These are phyloP conservation scores for Passalora sequoiae DNA, from an alignment of 2,329 filamentous ascomycete genomes.

Conservation along the genomic window DNA sequence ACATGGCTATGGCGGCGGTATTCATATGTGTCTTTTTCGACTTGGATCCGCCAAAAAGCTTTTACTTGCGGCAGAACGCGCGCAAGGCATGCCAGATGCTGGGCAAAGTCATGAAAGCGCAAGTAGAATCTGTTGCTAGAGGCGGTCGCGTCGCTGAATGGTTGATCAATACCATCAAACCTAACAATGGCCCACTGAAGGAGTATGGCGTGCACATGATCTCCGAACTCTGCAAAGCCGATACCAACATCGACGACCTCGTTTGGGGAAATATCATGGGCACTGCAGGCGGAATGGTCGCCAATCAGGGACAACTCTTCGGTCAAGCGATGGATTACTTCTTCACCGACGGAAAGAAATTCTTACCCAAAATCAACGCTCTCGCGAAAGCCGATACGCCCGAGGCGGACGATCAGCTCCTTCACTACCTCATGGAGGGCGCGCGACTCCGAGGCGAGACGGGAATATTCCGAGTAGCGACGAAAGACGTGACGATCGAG, in stretches of 20 bases:
- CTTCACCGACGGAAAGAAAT: slow-evolving; percentile 44
- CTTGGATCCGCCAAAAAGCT: slow-evolving; percentile 48
- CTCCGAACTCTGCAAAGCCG: slow-evolving; percentile 45
- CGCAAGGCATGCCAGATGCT: slow-evolving; percentile 45
- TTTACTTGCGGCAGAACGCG: slow-evolving; percentile 48
- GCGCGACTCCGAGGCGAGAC: slow-evolving; percentile 41
- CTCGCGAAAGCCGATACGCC: slow-evolving; percentile 44
- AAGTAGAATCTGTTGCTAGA: slow-evolving; percentile 44
- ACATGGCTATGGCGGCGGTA: slow-evolving; percentile 49
- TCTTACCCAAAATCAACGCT: slow-evolving; percentile 46
- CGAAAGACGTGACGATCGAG: slow-evolving; percentile 31
- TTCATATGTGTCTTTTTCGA: slow-evolving; percentile 54
- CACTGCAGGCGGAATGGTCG: slow-evolving; percentile 52
- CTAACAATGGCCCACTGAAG: slow-evolving; percentile 39
- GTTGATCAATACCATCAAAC: slow-evolving; percentile 40
- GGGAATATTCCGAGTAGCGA: slow-evolving; percentile 37
- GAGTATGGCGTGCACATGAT: slow-evolving; percentile 55
- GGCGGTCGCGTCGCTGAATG: slow-evolving; percentile 36
- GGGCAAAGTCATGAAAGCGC: slow-evolving; percentile 46
- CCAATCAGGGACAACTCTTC: slow-evolving; percentile 55
- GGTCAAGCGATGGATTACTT: slow-evolving; percentile 55
- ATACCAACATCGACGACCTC: slow-evolving; percentile 44
- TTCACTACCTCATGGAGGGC: slow-evolving; percentile 48
- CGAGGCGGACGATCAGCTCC: slow-evolving; percentile 45
- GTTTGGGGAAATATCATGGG: slow-evolving; percentile 56